Percentiles rank a stretch among this genome's conserved stretches.
These are phyloP conservation scores for Ophiostoma novo-ulmi DNA, from an alignment of 2,329 filamentous ascomycete genomes.

Conservation along the genomic window DNA sequence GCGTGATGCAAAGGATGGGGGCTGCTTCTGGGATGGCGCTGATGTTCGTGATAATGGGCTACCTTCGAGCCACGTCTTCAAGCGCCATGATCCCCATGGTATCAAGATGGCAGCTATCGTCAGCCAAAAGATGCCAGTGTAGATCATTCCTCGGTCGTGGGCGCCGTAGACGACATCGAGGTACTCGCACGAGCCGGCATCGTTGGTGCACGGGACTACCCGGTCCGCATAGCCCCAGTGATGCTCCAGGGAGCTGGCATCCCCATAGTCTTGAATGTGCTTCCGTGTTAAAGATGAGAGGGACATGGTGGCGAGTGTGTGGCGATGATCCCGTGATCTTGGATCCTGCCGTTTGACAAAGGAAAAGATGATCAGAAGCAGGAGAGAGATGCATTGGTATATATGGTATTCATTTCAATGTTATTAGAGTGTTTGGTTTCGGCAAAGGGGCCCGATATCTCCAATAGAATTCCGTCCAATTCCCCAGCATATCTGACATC, in stretches of 20 bases:
- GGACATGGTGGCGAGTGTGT: constrained; percentile 19
- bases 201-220: constrained; percentile 43
- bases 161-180: constrained; percentile 48
- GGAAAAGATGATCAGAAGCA: not conserved
- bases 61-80: constrained; percentile 11
- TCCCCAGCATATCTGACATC: not conserved
- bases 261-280: constrained; percentile 20
- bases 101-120: constrained; percentile 42
- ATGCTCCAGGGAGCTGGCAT: not conserved
- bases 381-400: not conserved
- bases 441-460: not conserved
- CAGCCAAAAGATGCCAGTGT: constrained; percentile 47
- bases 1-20: not conserved
- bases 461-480: not conserved
- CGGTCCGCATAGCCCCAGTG: constrained; percentile 47
- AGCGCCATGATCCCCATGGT: constrained; percentile 39
- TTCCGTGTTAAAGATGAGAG: constrained; percentile 24
- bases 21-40: not conserved
- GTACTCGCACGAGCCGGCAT: constrained; percentile 45
- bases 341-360: not conserved
- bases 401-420: not conserved
- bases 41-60: not conserved
- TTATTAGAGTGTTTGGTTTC: not conserved
- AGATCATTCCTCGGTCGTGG: constrained; percentile 48
- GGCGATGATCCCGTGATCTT: not conserved